Evolutionary conservation across 2,329 filamentous ascomycete genomes (phyloP).

Genomic region (Verticillium albo-atrum): DNA sequence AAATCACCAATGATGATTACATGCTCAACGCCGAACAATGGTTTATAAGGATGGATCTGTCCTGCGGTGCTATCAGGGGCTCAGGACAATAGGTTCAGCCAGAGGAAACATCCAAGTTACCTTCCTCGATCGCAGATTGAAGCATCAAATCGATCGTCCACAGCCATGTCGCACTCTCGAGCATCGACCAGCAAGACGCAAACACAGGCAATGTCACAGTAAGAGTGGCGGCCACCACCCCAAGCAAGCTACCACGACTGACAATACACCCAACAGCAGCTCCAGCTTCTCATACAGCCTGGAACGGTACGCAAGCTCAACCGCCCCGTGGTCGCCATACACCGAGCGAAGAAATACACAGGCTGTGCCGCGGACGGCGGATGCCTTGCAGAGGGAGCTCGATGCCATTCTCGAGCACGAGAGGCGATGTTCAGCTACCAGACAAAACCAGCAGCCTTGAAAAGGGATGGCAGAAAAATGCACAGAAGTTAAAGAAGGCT

Average conservation of each 20-base stretch:
- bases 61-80: too few relatives aligned
- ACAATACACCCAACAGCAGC: background rate
- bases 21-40: too few relatives aligned
- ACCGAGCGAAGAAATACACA: background rate
- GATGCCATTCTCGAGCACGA: background rate
- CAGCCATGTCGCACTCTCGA: background rate
- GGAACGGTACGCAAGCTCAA: constrained; percentile 4
- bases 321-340: constrained; percentile 5
- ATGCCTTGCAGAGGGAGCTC: constrained; percentile 3
- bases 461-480: background rate
- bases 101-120: too few relatives aligned
- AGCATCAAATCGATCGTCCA: background rate
- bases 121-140: too few relatives aligned
- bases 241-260: background rate
- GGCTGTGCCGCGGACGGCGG: background rate
- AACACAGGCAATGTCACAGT: background rate
- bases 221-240: background rate
- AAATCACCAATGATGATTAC: too few relatives aligned
- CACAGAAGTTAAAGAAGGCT: background rate
- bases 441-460: background rate
- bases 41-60: too few relatives aligned
- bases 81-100: too few relatives aligned
- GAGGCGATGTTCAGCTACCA: background rate
- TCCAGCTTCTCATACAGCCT: constrained; percentile 2
- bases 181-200: background rate